These are phyloP conservation scores for Penicillium subrubescens DNA, from an alignment of 495 filamentous ascomycete species.

Conservation along the genomic window DNA sequence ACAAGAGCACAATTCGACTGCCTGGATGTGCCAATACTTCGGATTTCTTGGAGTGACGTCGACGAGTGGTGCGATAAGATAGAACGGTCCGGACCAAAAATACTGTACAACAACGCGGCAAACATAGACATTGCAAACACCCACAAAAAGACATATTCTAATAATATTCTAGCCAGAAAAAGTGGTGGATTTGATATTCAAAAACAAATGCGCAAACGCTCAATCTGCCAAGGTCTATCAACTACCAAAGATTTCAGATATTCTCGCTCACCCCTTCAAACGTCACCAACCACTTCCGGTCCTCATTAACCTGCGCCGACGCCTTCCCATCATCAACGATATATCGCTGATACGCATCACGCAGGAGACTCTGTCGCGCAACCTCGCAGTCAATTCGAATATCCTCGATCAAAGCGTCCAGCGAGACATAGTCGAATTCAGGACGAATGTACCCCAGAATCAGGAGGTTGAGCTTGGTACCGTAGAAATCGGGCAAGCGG, in stretches of 20 bases:
- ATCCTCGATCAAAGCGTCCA: conserved; percentile 83
- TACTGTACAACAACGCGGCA: background rate
- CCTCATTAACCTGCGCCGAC: conserved; percentile 26
- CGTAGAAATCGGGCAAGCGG: conserved; percentile 78
- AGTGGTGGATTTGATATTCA: background rate
- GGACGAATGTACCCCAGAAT: conserved; percentile 86
- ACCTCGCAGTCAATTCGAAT: conserved; percentile 89
- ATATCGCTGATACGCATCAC: conserved; percentile 65
- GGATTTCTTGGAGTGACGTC: conserved; percentile 25
- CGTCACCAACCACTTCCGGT: conserved; percentile 41
- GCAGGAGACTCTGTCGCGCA: conserved; percentile 68
- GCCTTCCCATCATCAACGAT: conserved; percentile 42
- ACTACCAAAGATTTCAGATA: background rate
- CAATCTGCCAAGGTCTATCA: conserved; percentile 6
- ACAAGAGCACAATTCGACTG: conserved; percentile 20
- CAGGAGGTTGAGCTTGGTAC: conserved; percentile 69
- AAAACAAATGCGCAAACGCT: conserved; percentile 1
- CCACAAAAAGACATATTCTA: background rate
- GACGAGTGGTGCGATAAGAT: conserved; percentile 26
- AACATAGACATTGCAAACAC: background rate
- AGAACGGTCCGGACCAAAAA: background rate
- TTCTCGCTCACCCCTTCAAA: conserved; percentile 15
- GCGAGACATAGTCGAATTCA: conserved; percentile 82
- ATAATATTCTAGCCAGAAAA: background rate
- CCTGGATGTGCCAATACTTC: conserved; percentile 25